Base-by-base conservation (phyloP, 805 yeast species). In the Cephaloascus albidus region DNA sequence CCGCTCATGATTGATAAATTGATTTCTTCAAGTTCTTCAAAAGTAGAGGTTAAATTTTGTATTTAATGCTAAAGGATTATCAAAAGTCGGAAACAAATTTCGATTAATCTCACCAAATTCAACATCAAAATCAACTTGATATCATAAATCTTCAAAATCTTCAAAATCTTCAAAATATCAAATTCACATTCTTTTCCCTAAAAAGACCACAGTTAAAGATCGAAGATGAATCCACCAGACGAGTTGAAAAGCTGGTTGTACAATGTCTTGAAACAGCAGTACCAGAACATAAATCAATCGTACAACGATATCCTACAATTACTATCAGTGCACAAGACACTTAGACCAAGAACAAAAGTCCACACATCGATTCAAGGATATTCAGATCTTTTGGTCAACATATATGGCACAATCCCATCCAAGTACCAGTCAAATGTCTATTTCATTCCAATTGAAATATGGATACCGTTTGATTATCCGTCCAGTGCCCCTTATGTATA, bases 391-490 rank as follows among this genome's bases (percentile, higher is more conserved):
- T 61, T 87, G 37, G 61, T 88, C 10, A 78, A 79, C 43, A 44
- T 89, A 2, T 70, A 70, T 47, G 96, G 96, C 0, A 59, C 69
- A 0, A 46, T 81, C 3, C 69, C 70, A 2, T 53, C 60, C 1
- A 33, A 46, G 3, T 54, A 58, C 10, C 48, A 47, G 12, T 54
- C 55, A 1, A 41, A 49, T 0, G 48, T 50, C 0, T 62, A 68
- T 45, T 57, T 61, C n/a, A 58, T 74, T 15, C 89, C 88, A 0
- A 50, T 87, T 10, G 78, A 77, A 39, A 55, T 88, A 3, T 87
- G 95, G 95, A 51, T 89, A 4, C 95, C 95, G 0, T 68, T 70
- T 20, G 63, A 67, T 18, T 88, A 84, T 47, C 96, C 96, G 0
- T 47, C 51, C n/a, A 64, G 60, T 3, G 69, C 81, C 1, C 97